phyloP scores from a whole-genome alignment of 2,329 filamentous ascomycete genomes.

The Aspergillus ruber region DNA sequence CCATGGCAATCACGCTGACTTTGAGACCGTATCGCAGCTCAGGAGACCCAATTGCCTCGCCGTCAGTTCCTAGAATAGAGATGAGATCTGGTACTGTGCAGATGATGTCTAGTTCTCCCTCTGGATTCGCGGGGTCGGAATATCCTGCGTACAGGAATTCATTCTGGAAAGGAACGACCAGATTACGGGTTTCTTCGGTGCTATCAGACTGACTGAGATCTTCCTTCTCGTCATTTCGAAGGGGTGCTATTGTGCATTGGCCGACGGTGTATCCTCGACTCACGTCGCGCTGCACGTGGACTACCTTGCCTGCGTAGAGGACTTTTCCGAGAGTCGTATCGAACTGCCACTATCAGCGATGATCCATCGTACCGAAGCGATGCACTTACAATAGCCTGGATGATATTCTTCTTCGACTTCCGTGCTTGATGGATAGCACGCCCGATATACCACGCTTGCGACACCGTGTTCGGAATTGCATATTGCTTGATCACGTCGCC shows the following conservation, averaged over 20 bases:
- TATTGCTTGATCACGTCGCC: conserved; percentile 19
- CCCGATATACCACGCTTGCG: conserved; percentile 26
- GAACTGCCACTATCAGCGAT: conserved; percentile 10
- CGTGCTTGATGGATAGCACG: conserved; percentile 20
- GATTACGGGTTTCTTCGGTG: conserved; percentile 2
- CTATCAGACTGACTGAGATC: conserved; percentile 1
- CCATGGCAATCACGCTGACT: conserved; percentile 46
- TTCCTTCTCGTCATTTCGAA: conserved; percentile 15
- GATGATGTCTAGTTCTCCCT: conserved; percentile 7
- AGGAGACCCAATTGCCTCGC: conserved; percentile 46
- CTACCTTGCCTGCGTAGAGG: conserved; percentile 42
- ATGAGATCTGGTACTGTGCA: conserved; percentile 33
- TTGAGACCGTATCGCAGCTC: conserved; percentile 48
- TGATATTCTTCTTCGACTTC: conserved; percentile 25
- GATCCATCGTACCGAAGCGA: conserved; percentile 1
- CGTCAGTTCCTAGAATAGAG: conserved; percentile 37
- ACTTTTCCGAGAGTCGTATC: conserved; percentile 28
- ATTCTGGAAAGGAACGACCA: conserved; percentile 22
- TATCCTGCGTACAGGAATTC: conserved; percentile 24
- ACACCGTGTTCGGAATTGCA: conserved; percentile 23
- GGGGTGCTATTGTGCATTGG: conserved; percentile 22
- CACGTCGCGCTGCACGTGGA: conserved; percentile 36
- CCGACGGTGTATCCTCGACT: conserved; percentile 36
- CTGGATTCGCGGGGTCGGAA: conserved; percentile 4
- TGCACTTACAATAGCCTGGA: conserved; percentile 36